Conservation (phyloP, 768 basidiomycete species). For the Pisolithus marmoratus region DNA sequence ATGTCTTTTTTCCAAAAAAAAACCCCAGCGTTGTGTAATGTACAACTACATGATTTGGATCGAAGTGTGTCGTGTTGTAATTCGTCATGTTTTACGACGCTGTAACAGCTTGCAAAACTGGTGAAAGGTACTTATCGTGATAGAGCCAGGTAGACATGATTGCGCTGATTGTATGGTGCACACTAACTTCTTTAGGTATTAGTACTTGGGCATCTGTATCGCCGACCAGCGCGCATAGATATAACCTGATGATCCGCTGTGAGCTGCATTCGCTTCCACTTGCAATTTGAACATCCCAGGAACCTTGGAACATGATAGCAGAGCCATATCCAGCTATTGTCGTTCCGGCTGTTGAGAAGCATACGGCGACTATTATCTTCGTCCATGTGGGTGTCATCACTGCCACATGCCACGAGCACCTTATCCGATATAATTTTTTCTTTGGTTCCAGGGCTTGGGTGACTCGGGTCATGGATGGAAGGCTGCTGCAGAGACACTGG, state of each 20-base stretch:
- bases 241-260: background rate
- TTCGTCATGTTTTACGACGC: too few species aligned
- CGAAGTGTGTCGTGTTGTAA: too few species aligned
- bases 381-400: slow-evolving; percentile 54
- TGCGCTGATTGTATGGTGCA: too few species aligned
- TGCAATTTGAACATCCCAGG: background rate
- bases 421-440: background rate
- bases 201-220: background rate
- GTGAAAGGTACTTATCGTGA: too few species aligned
- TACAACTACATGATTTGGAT: too few species aligned
- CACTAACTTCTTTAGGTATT: too few species aligned
- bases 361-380: slow-evolving; percentile 82
- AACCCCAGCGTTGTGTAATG: too few species aligned
- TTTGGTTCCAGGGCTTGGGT: slow-evolving; percentile 53
- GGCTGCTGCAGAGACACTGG: slow-evolving; percentile 55
- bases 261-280: background rate
- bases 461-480: slow-evolving; percentile 61
- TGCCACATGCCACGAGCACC: background rate
- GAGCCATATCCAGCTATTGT: background rate
- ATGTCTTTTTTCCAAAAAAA: too few species aligned
- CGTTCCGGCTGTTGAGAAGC: slow-evolving; percentile 49
- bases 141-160: too few species aligned
- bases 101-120: too few species aligned
- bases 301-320: background rate
- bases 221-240: background rate